Conservation (phyloP, 1,284 basidiomycete genomes). For the Boletus semigastroideus region DNA sequence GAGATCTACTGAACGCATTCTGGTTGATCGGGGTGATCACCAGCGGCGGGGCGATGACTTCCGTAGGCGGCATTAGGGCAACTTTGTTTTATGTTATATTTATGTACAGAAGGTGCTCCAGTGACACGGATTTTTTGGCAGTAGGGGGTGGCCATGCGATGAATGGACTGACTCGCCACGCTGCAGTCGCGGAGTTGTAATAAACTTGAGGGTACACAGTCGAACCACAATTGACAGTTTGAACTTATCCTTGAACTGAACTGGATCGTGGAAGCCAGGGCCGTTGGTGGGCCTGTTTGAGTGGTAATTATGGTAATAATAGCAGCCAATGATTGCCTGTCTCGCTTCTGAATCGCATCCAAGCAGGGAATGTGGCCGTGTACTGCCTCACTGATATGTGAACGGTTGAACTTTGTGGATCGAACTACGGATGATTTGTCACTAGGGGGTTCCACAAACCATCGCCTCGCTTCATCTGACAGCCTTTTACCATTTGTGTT, state of each 20-base stretch:
- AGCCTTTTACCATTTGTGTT: constrained; percentile 26
- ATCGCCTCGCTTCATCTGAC: constrained; percentile 25
- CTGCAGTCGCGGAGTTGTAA: constrained; percentile 32
- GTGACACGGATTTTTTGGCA: neutral
- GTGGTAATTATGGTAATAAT: constrained; percentile 36
- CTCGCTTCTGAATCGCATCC: constrained; percentile 15
- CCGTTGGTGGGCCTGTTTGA: neutral
- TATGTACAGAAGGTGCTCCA: constrained; percentile 17
- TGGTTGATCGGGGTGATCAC: constrained; percentile 19
- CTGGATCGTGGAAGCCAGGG: constrained; percentile 11
- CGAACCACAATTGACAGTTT: neutral
- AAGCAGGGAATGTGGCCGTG: constrained; percentile 20
- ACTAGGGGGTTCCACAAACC: constrained; percentile 21
- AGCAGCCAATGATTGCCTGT: constrained; percentile 21
- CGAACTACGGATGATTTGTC: constrained; percentile 18
- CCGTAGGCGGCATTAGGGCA: constrained; percentile 1
- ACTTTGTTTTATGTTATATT: constrained; percentile 10
- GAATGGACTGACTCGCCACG: constrained; percentile 19
- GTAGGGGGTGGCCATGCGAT: neutral
- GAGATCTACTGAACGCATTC: neutral
- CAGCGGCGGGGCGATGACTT: constrained; percentile 1
- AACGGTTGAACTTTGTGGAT: constrained; percentile 25
- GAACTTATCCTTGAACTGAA: constrained; percentile 10
- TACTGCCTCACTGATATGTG: constrained; percentile 31
- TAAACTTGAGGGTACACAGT: constrained; percentile 11